phyloP scores from a whole-genome alignment of 2,329 filamentous ascomycete species.

The Dryadomyces quercivorus region DNA sequence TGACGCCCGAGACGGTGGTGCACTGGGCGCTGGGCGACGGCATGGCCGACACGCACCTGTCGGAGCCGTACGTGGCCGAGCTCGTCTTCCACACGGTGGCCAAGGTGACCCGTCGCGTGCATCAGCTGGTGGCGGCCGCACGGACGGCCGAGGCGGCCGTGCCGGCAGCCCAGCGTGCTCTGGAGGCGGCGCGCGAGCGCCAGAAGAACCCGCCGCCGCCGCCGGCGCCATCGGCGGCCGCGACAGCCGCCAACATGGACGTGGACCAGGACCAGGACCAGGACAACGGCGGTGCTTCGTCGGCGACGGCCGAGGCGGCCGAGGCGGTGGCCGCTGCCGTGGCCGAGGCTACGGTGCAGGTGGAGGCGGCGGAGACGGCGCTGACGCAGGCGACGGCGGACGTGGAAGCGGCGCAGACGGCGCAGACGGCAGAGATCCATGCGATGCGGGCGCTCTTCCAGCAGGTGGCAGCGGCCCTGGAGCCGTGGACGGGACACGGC shows the following conservation, averaged over 20 bases:
- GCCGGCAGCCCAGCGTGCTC: slow-evolving; percentile 10
- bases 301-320: slow-evolving; percentile 33
- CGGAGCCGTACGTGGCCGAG: slow-evolving; percentile 71
- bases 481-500: slow-evolving; percentile 53
- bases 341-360: slow-evolving; percentile 8
- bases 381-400: slow-evolving; percentile 10
- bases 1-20: slow-evolving; percentile 73
- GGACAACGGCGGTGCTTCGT: background rate
- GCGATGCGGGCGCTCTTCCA: slow-evolving; percentile 71
- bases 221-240: background rate
- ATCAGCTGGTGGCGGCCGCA: slow-evolving; percentile 53
- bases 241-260: slow-evolving; percentile 28
- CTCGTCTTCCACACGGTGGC: slow-evolving; percentile 78
- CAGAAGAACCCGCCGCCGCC: slow-evolving; percentile 23
- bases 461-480: slow-evolving; percentile 66
- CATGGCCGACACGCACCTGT: slow-evolving; percentile 45
- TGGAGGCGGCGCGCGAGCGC: slow-evolving; percentile 22
- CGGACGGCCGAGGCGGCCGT: slow-evolving; percentile 19
- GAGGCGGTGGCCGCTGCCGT: slow-evolving; percentile 24
- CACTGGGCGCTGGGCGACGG: slow-evolving; percentile 61
- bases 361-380: slow-evolving; percentile 20
- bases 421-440: slow-evolving; percentile 54
- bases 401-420: slow-evolving; percentile 39
- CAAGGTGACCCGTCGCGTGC: slow-evolving; percentile 79
- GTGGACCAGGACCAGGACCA: slow-evolving; percentile 13